These are phyloP conservation scores for Acer yangbiense DNA, from an alignment of 345 rosid genomes.

Conservation along the genomic window DNA sequence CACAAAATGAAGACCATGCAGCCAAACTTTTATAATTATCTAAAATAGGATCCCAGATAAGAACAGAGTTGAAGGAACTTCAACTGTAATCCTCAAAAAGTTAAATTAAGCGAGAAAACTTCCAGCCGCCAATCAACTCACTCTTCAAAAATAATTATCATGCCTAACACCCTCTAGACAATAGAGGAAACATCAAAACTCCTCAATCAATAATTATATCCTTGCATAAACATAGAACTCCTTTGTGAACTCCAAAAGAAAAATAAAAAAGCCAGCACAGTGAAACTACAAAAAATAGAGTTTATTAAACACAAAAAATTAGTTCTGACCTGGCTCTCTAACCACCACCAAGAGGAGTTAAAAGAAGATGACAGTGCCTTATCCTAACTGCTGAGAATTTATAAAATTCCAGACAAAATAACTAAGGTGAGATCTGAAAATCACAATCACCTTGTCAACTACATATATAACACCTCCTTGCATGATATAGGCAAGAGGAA, in stretches of 20 bases:
- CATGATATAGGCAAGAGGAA: background rate
- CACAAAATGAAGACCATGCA: background rate
- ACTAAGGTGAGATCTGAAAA: background rate
- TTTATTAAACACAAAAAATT: background rate
- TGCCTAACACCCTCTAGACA: background rate
- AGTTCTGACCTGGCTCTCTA: background rate
- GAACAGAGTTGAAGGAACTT: background rate
- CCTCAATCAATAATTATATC: background rate
- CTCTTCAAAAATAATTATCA: background rate
- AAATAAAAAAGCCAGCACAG: background rate
- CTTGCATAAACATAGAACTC: background rate
- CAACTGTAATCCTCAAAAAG: background rate
- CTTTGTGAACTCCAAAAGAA: background rate
- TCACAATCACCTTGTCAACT: background rate
- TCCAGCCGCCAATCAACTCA: background rate
- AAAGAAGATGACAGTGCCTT: background rate
- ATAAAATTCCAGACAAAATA: background rate
- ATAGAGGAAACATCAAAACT: background rate
- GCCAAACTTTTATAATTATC: background rate
- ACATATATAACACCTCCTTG: background rate
- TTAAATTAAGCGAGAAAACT: background rate
- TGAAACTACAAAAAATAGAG: background rate
- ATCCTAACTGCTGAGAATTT: background rate
- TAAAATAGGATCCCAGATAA: background rate
- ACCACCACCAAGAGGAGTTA: background rate